Percentiles rank a stretch among this genome's conserved stretches.
Evolutionary conservation across 2,329 filamentous ascomycete species (phyloP).

Genomic region (Pseudodiploospora longispora): DNA sequence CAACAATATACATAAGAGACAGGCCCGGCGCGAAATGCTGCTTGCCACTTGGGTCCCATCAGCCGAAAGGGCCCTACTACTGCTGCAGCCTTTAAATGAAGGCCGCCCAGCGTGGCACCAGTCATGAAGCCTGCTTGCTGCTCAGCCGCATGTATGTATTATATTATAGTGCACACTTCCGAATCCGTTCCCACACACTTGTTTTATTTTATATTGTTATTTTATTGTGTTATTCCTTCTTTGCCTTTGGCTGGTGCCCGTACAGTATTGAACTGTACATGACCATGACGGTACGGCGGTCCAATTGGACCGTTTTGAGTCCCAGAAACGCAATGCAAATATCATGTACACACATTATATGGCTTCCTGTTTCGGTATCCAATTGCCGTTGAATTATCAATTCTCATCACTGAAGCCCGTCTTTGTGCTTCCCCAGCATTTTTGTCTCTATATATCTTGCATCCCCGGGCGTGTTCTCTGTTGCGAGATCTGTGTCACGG

Average conservation of each 20-base stretch:
- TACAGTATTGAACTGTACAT: too few species aligned
- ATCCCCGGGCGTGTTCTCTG: conserved; percentile 2
- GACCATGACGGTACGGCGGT: too few species aligned
- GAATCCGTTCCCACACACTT: conserved; percentile 5
- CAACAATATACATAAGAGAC: too few species aligned
- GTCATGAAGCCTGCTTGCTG: not conserved
- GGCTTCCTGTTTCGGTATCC: not conserved
- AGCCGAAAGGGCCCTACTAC: not conserved
- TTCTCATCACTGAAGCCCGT: too few species aligned
- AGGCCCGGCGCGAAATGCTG: too few species aligned
- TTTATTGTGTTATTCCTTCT: not conserved
- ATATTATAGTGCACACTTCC: not conserved
- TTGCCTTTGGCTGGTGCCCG: too few species aligned
- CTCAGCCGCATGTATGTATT: not conserved
- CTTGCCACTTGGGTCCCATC: too few species aligned
- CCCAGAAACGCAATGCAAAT: too few species aligned
- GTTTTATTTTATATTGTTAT: not conserved
- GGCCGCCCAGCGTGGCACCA: conserved; percentile 7
- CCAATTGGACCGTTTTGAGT: too few species aligned
- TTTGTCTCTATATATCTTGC: not conserved
- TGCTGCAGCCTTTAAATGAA: conserved; percentile 4
- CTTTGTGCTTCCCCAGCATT: too few species aligned
- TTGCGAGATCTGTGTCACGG: conserved; percentile 8
- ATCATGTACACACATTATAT: too few species aligned
- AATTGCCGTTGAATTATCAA: not conserved